Conservation (phyloP, 768 basidiomycete species). For the Boletus bicolor region DNA sequence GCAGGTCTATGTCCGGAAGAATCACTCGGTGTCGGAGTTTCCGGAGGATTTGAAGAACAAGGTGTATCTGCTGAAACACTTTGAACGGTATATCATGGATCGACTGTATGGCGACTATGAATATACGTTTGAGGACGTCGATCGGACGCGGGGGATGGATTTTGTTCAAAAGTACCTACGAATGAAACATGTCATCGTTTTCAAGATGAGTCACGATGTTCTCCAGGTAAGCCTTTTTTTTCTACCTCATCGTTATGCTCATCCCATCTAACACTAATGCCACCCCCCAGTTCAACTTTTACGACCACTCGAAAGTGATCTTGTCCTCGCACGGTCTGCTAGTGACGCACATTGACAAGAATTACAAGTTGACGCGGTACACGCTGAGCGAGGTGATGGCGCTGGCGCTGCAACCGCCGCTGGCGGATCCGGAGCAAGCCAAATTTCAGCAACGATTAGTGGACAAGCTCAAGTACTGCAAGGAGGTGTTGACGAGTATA, state of each 20-base stretch:
- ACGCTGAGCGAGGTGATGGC: constrained; percentile 70
- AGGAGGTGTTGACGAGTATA: too few relatives aligned
- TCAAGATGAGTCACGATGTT: constrained; percentile 93
- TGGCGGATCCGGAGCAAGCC: constrained; percentile 49
- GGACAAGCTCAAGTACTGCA: constrained; percentile 43
- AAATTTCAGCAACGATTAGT: constrained; percentile 64
- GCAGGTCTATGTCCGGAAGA: constrained; percentile 67
- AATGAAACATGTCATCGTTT: constrained; percentile 96
- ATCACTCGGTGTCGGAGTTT: constrained; percentile 63
- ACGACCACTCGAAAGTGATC: constrained; percentile 94
- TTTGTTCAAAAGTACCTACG: constrained; percentile 94
- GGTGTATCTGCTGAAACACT: constrained; percentile 89
- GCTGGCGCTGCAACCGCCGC: constrained; percentile 40
- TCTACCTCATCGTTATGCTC: background rate
- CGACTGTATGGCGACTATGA: constrained; percentile 80
- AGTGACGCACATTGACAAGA: constrained; percentile 90
- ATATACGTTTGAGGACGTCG: constrained; percentile 72
- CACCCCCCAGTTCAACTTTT: constrained; percentile 54
- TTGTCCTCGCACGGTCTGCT: constrained; percentile 75
- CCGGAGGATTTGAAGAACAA: constrained; percentile 87
- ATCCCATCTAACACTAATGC: background rate
- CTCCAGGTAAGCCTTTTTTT: constrained; percentile 60
- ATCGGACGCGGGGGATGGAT: constrained; percentile 79
- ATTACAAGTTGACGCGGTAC: constrained; percentile 73
- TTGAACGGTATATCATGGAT: constrained; percentile 93